Base-by-base conservation (phyloP, 805 yeast species). In the Candida saitoana region DNA sequence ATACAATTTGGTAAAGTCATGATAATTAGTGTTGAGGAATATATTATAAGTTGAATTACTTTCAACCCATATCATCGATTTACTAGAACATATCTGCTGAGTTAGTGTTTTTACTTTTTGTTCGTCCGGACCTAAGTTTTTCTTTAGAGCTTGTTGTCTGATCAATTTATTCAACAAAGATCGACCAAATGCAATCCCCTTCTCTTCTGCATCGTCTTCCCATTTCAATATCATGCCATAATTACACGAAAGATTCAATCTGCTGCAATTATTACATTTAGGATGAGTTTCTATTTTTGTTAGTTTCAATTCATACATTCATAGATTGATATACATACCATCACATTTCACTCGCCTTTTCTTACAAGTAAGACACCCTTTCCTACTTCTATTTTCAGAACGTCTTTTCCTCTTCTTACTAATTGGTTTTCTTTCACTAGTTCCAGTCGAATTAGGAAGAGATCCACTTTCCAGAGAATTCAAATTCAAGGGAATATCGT, bases 111-210 rank as follows among this genome's bases (percentile, higher is more conserved):
- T 39, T 34, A n/a, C 24, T 32, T 18, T 38, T 41, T 31, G 29
- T 46, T 18, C 34, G 17, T 19, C 11, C 1, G 15, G 25, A 11
- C 17, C 18, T 5, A 11, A 18, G 9, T 24, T 7, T 24, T 14
- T 7, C 18, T 29, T 34, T 7, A 34, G 22, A 24, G 42, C 29
- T 38, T 47, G 51, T 8, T 27, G 25, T 17, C 38, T 38, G 16
- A 49, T 45, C 12, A 40, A 31, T 22, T 44, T 41, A 27, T 42
- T 40, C 11, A 52, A 49, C 15, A 52, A 46, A 0, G 70, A 65
- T 17, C 73, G 47, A 1, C 73, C 71, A 48, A 67, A 65, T 1
- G 69, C 50, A 5, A 64, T 55, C 0, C 71, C 71, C 39, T 55
- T 45, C 22, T 57, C 47, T 1, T 47, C 19, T 3, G 69, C 71